Percentiles rank a stretch among this genome's conserved stretches.
Evolutionary conservation across 1,284 basidiomycete species (phyloP).

Genomic region (Paramarasmius palmivorus): DNA sequence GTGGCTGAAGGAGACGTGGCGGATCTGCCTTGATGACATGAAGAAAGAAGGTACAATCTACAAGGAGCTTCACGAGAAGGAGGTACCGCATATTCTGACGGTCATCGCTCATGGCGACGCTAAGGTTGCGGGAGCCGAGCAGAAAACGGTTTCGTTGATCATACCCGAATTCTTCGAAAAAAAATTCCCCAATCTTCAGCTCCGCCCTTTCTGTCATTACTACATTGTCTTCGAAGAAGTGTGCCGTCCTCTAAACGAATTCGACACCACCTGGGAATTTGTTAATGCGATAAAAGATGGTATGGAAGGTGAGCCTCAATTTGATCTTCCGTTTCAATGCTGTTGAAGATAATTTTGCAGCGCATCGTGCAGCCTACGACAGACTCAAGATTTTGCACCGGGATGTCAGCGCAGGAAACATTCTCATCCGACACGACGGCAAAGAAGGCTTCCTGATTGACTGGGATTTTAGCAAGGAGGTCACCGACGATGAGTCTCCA

Average conservation of each 20-base stretch:
- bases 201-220: conserved; percentile 6
- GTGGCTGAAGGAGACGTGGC: conserved; percentile 18
- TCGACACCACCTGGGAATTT: conserved; percentile 3
- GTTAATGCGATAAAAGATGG: conserved; percentile 8
- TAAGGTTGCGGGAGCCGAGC: neutral
- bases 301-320: conserved; percentile 7
- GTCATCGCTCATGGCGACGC: conserved; percentile 12
- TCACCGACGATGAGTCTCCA: neutral
- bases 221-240: conserved; percentile 13
- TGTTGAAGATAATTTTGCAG: neutral
- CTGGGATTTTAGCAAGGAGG: conserved; percentile 5
- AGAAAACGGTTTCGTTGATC: neutral
- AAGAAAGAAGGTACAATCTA: conserved; percentile 22
- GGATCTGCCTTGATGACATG: conserved; percentile 16
- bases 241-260: conserved; percentile 1
- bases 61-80: conserved; percentile 13
- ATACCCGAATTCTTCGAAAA: too few species aligned
- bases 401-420: conserved; percentile 9
- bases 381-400: conserved; percentile 7
- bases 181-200: neutral
- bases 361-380: conserved; percentile 5
- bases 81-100: conserved; percentile 18
- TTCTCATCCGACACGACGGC: conserved; percentile 2
- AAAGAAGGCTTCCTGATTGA: conserved; percentile 1
- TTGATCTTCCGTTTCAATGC: neutral